Percentiles rank a stretch among this genome's conserved stretches.
phyloP scores from a whole-genome alignment of 805 yeast species.

The Candida pseudofarinosa region DNA sequence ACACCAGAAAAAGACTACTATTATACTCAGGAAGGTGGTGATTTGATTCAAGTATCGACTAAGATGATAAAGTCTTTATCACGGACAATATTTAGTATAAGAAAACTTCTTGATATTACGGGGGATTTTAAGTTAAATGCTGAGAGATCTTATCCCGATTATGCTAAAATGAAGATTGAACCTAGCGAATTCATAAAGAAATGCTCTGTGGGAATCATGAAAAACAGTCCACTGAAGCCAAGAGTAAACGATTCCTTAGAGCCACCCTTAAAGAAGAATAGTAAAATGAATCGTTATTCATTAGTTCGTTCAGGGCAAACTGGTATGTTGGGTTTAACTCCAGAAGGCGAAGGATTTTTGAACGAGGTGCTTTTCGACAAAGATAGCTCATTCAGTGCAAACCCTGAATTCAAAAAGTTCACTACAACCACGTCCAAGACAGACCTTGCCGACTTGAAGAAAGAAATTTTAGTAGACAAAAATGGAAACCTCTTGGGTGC shows the following conservation, averaged over 20 bases:
- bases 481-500: conserved; percentile 60
- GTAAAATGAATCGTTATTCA: conserved; percentile 42
- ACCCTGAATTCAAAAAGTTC: conserved; percentile 33
- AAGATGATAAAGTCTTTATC: conserved; percentile 56
- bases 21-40: conserved; percentile 66
- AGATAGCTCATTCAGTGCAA: conserved; percentile 27
- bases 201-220: conserved; percentile 60
- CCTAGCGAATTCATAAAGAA: conserved; percentile 57
- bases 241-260: conserved; percentile 21
- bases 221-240: conserved; percentile 25
- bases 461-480: conserved; percentile 50
- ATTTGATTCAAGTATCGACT: conserved; percentile 55
- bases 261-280: conserved; percentile 14
- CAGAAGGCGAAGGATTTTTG: conserved; percentile 45
- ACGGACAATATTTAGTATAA: conserved; percentile 46
- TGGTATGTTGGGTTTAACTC: conserved; percentile 44
- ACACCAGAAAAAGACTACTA: conserved; percentile 32
- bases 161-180: conserved; percentile 50
- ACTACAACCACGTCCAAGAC: conserved; percentile 15
- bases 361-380: conserved; percentile 29
- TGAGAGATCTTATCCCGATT: conserved; percentile 66
- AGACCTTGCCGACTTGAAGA: conserved; percentile 16
- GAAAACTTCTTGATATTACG: conserved; percentile 49
- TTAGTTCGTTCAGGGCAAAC: conserved; percentile 49
- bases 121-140: conserved; percentile 62